Conservation (phyloP, 2,329 filamentous ascomycete genomes). For the Helminthosporium solani region DNA sequence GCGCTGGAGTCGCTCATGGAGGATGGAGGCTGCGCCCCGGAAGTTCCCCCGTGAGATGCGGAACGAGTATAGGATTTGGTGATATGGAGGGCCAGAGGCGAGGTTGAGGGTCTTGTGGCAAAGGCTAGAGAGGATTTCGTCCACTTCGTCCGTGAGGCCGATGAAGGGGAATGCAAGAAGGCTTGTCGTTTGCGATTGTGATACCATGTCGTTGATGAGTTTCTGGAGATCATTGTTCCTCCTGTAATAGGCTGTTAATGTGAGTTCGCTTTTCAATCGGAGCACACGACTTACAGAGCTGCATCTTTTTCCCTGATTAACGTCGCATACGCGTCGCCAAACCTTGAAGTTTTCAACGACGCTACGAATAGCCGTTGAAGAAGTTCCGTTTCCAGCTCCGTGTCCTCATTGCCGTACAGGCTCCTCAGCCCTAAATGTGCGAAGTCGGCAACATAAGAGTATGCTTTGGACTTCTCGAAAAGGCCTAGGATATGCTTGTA, state of each 20-base stretch:
- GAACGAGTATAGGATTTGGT: slow-evolving; percentile 89
- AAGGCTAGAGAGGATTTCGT: slow-evolving; percentile 72
- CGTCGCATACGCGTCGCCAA: slow-evolving; percentile 78
- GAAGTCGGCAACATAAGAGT: slow-evolving; percentile 83
- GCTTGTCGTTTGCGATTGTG: slow-evolving; percentile 33
- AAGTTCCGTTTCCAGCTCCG: slow-evolving; percentile 51
- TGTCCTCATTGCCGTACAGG: slow-evolving; percentile 27
- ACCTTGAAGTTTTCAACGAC: slow-evolving; percentile 75
- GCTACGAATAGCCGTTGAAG: slow-evolving; percentile 82
- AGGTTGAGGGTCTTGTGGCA: slow-evolving; percentile 70
- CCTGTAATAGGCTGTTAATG: slow-evolving; percentile 27
- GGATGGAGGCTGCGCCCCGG: slow-evolving; percentile 67
- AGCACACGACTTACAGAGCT: slow-evolving; percentile 52
- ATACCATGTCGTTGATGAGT: slow-evolving; percentile 53
- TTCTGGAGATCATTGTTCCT: slow-evolving; percentile 70
- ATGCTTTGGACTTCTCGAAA: slow-evolving; percentile 75
- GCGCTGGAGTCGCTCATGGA: slow-evolving; percentile 57
- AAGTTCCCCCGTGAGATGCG: slow-evolving; percentile 82
- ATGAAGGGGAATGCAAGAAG: slow-evolving; percentile 77
- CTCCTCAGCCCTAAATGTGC: slow-evolving; percentile 64
- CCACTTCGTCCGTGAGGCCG: slow-evolving; percentile 73
- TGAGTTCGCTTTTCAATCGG: background rate
- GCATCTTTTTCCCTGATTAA: slow-evolving; percentile 71
- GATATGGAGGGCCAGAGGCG: slow-evolving; percentile 65
- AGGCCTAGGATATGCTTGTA: slow-evolving; percentile 82